Evolutionary conservation across 331 rosid species (phyloP).

Genomic region (Quercus tomentella): DNA sequence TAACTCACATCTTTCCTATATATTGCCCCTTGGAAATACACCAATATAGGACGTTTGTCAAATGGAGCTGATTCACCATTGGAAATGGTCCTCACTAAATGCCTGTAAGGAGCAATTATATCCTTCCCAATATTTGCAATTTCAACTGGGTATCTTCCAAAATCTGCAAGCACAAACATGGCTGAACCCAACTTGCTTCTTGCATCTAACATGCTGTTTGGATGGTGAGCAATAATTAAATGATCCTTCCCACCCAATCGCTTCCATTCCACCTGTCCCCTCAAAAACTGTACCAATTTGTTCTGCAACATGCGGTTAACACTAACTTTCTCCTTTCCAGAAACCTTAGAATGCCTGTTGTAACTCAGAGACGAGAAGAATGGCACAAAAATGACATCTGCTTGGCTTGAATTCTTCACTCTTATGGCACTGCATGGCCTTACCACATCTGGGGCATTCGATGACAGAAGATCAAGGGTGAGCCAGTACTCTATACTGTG

Average conservation of each 20-base stretch:
- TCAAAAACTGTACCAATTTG: constrained; percentile 60
- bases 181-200: constrained; percentile 77
- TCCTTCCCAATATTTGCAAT: constrained; percentile 84
- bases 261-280: constrained; percentile 59
- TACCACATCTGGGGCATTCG: constrained; percentile 28
- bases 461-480: constrained; percentile 84
- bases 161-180: constrained; percentile 92
- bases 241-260: constrained; percentile 73
- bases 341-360: constrained; percentile 75
- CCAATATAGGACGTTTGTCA: constrained; percentile 62
- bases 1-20: constrained; percentile 93
- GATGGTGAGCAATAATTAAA: constrained; percentile 86
- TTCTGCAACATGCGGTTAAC: constrained; percentile 67
- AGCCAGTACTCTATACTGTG: constrained; percentile 94
- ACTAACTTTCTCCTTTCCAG: constrained; percentile 55
- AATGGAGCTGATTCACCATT: constrained; percentile 59
- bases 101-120: constrained; percentile 86
- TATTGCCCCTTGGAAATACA: constrained; percentile 86
- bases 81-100: constrained; percentile 56
- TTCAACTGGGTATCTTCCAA: constrained; percentile 83
- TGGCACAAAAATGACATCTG: constrained; percentile 85
- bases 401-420: constrained; percentile 75
- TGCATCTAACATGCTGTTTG: constrained; percentile 83
- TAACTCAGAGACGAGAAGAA: constrained; percentile 90
- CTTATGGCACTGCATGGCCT: constrained; percentile 61